These are phyloP conservation scores for Xanthoconium purpureum DNA, from an alignment of 768 basidiomycete species.

Conservation along the genomic window DNA sequence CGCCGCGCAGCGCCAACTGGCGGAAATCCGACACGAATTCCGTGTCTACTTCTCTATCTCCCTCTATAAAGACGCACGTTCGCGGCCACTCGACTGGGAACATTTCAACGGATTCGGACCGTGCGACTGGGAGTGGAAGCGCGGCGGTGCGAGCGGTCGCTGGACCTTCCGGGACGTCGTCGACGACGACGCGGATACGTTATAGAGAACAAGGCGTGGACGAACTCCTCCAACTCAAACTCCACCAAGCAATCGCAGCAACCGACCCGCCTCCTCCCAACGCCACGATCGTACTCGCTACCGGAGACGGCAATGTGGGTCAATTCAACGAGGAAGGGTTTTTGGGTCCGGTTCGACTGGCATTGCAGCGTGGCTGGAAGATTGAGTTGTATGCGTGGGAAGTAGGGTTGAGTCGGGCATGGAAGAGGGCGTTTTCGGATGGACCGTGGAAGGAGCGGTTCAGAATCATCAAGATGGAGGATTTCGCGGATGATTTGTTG, in stretches of 20 bases:
- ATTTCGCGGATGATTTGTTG: constrained; percentile 58
- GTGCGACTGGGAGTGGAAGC: not conserved
- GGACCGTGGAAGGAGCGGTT: constrained; percentile 43
- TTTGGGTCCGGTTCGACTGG: constrained; percentile 80
- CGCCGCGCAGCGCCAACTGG: constrained; percentile 17
- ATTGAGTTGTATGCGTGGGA: constrained; percentile 97
- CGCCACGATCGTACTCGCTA: constrained; percentile 85
- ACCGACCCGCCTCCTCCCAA: constrained; percentile 61
- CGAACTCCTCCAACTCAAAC: constrained; percentile 88
- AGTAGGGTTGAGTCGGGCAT: constrained; percentile 73
- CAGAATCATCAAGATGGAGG: constrained; percentile 61
- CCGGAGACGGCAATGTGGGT: constrained; percentile 89
- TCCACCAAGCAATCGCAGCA: constrained; percentile 80
- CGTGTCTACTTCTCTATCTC: not conserved
- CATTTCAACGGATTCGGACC: constrained; percentile 28
- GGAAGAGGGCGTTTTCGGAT: constrained; percentile 71
- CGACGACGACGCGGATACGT: constrained; percentile 42
- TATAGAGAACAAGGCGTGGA: constrained; percentile 94
- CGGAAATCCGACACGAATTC: constrained; percentile 19
- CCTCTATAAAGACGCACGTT: constrained; percentile 10
- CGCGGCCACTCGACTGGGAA: constrained; percentile 21
- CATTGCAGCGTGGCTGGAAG: constrained; percentile 85
- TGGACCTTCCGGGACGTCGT: constrained; percentile 11
- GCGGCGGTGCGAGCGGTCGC: constrained; percentile 9
- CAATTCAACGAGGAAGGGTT: constrained; percentile 95